These are phyloP conservation scores for Adansonia madagascariensis DNA, from an alignment of 441 rosid genomes.

Conservation along the genomic window DNA sequence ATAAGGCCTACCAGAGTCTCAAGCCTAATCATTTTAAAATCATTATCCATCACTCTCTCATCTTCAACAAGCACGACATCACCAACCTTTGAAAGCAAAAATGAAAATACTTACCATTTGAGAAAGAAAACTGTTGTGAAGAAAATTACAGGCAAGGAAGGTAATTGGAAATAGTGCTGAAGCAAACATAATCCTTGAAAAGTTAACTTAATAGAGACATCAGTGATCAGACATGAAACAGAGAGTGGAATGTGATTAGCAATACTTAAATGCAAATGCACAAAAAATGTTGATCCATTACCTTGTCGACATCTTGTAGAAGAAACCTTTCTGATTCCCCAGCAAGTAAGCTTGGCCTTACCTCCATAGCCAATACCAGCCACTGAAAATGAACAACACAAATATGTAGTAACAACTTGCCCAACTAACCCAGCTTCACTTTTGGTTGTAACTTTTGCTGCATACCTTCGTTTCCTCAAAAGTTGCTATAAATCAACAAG, in stretches of 20 bases:
- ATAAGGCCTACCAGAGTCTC: slow-evolving; percentile 70
- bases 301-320: slow-evolving; percentile 66
- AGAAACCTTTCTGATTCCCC: slow-evolving; percentile 81
- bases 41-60: slow-evolving; percentile 61
- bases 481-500: background rate
- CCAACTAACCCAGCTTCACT: background rate
- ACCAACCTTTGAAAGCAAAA: slow-evolving; percentile 59
- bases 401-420: background rate
- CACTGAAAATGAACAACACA: slow-evolving; percentile 48
- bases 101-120: background rate
- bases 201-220: too few relatives aligned
- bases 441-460: background rate
- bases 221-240: too few relatives aligned
- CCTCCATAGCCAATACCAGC: slow-evolving; percentile 69
- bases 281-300: slow-evolving; percentile 24
- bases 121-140: slow-evolving; percentile 19
- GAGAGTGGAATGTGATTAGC: too few relatives aligned
- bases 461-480: background rate
- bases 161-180: background rate
- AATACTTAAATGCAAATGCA: too few relatives aligned
- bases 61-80: slow-evolving; percentile 82
- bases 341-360: slow-evolving; percentile 78
- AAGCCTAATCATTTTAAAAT: slow-evolving; percentile 68
- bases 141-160: background rate
- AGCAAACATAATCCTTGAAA: background rate